Base-by-base conservation (phyloP, 140 eudicot species). In the Senecio squalidus region DNA sequence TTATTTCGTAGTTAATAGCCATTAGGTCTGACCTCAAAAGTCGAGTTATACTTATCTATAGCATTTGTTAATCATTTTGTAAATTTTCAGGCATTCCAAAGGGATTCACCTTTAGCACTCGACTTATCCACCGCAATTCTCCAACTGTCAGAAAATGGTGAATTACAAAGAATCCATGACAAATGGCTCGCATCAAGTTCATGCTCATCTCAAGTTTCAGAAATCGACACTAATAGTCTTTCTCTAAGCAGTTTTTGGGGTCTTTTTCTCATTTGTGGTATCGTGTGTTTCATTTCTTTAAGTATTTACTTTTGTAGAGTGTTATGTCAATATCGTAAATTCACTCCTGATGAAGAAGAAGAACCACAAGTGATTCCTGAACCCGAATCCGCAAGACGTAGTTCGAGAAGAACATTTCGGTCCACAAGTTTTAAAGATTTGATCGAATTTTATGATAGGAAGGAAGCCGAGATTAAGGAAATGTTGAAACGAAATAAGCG, bases 231-330 rank as follows among this genome's bases (percentile, higher is more conserved):
- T 0, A 74, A 31, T 51, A 75, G 78, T 27, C 96, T 93, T 38
- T 93, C 99, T 4, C 78, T 93, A 58, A 73, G 49, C 30, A 84
- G 99, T 70, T 93, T 93, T 72, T 93, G 99, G 96, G 99, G 99
- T 60, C 71, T 93, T 15, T 88, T 93, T 49, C 86, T 93, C 55
- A 80, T 93, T n/a, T 88, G 95, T 52, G 99, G 90, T 26, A 36
- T 76, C n/a, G 90, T 79, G 0, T 88, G 90, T 76, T 71, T 78
- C 57, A n/a, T 82, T 49, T 73, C 94, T 6, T 82, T 93, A 21
- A 20, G 67, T 17, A 9, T 82, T 14, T 93, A 84, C 34, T 77
- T 76, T 58, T 73, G 73, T 50, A 68, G 90, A 50, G 84, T 88
- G 54, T 68, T 76, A 17, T 64, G 77, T 40, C 96, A 88, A 73